Percentiles rank a stretch among this genome's conserved stretches.
Conservation (phyloP, 441 rosid genomes). For the Bruguiera hainesii region DNA sequence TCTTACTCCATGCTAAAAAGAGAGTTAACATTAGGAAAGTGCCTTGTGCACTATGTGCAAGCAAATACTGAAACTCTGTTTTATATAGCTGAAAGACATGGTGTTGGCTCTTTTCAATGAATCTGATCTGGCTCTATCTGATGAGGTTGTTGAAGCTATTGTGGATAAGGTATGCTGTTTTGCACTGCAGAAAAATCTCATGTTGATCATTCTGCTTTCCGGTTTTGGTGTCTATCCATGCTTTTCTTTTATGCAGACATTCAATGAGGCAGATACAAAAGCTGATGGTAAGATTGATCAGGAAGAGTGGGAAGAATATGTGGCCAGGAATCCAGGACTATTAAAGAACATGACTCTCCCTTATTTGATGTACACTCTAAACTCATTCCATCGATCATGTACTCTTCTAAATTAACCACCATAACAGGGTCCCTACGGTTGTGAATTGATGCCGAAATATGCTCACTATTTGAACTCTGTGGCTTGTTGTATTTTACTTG, state of each 20-base stretch:
- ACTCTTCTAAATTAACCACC: no score
- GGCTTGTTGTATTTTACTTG: no score
- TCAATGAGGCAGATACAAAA: constrained; percentile 26
- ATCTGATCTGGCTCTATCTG: constrained; percentile 23
- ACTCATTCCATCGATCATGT: not conserved
- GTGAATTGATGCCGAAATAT: no score
- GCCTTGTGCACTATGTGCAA: not conserved
- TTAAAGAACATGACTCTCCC: constrained; percentile 36
- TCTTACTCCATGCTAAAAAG: no score
- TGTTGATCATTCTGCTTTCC: no score
- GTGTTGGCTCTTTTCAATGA: constrained; percentile 26
- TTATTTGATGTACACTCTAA: constrained; percentile 18
- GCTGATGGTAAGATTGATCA: constrained; percentile 30
- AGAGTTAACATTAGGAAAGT: no score
- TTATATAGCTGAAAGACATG: constrained; percentile 31
- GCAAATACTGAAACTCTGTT: not conserved
- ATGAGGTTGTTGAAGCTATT: constrained; percentile 23
- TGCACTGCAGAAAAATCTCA: not conserved
- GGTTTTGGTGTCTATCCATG: not conserved
- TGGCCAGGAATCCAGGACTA: constrained; percentile 19
- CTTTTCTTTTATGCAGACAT: constrained; percentile 21
- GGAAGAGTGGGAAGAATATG: constrained; percentile 32
- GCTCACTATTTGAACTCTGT: no score
- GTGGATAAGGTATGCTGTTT: constrained; percentile 22
- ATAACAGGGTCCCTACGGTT: no score